Conservation (phyloP, 2,329 filamentous ascomycete species). For the Sphaerostilbella broomeana region DNA sequence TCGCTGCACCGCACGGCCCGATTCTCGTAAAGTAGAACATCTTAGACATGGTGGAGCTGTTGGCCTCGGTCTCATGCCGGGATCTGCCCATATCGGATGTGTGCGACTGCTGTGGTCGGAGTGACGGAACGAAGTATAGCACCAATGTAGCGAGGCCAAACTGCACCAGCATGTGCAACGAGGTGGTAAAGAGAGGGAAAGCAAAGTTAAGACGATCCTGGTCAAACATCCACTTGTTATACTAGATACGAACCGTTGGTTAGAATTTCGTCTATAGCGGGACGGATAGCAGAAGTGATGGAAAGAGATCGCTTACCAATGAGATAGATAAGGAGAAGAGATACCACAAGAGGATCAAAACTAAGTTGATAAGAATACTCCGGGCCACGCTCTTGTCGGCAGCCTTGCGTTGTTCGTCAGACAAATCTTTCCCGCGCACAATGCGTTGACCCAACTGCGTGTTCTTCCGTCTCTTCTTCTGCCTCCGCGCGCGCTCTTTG, state of each 20-base stretch:
- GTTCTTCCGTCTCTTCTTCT: constrained; percentile 59
- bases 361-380: constrained; percentile 64
- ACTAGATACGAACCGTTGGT: constrained; percentile 55
- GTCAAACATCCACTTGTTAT: constrained; percentile 99
- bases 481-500: constrained; percentile 62
- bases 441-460: constrained; percentile 65
- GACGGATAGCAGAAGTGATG: too few species aligned
- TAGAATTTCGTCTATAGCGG: too few species aligned
- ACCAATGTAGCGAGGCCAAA: constrained; percentile 73
- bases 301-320: constrained; percentile 58
- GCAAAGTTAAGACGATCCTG: constrained; percentile 78
- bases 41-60: constrained; percentile 67
- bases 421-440: constrained; percentile 51
- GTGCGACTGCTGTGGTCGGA: constrained; percentile 59
- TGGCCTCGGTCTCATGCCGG: constrained; percentile 47
- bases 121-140: constrained; percentile 72
- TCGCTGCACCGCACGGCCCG: constrained; percentile 84
- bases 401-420: constrained; percentile 66
- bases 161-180: constrained; percentile 92
- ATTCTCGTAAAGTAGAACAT: constrained; percentile 90
- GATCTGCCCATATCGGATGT: constrained; percentile 44
- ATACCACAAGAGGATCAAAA: constrained; percentile 82
- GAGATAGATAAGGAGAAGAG: constrained; percentile 90
- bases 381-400: constrained; percentile 68
- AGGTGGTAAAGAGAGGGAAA: constrained; percentile 92